Evolutionary conservation across 805 yeast species (phyloP), one percentile per base, ranked within the genome.

Genomic region (Candida krabiensis): DNA sequence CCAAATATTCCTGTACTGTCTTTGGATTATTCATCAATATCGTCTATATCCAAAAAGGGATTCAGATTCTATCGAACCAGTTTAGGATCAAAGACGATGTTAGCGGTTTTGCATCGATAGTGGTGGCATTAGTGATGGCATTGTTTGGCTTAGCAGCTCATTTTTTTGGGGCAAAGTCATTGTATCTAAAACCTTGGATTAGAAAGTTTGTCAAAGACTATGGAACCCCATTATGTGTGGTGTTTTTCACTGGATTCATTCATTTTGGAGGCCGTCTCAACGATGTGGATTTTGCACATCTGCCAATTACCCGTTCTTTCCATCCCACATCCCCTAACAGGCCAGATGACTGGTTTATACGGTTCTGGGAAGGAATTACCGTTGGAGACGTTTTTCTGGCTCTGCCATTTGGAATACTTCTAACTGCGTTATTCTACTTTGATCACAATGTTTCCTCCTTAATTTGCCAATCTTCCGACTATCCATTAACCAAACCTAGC

Each of bases 371-470:
- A 34, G 75, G 75, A 33, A 73, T 86, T 2, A 56, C 81, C 0
- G 88, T 83, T 1, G 80, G 81, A 2, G 79, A 89, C 49, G 80
- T 91, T 0, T 93, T 93, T 55, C 61, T 93, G 25, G 98, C 99
- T 0, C 59, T 93, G 6, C 99, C 99, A 0, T 93, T 91, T 71
- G 98, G 96, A 0, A 64, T 93, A 1, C 70, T 93, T 32, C 64
- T 93, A 30, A 88, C 98, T 0, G 73, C 83, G 34, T 66, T 91
- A 33, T 91, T 93, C 63, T 91, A 88, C 61, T 93, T 90, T 62
- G 99, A 91, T 63, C 99, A 91, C 62, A 93, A 91, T 47, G 95
- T 91, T 9, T 88, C 96, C 2, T 83, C 97, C 0, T 67, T 91
- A 39, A 93, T 93, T 76, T 90, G 96, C 36, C 98, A 91, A 63